Base-by-base conservation (phyloP, 1,139 yeast species). In the Nakaseomyces nivariensis region DNA sequence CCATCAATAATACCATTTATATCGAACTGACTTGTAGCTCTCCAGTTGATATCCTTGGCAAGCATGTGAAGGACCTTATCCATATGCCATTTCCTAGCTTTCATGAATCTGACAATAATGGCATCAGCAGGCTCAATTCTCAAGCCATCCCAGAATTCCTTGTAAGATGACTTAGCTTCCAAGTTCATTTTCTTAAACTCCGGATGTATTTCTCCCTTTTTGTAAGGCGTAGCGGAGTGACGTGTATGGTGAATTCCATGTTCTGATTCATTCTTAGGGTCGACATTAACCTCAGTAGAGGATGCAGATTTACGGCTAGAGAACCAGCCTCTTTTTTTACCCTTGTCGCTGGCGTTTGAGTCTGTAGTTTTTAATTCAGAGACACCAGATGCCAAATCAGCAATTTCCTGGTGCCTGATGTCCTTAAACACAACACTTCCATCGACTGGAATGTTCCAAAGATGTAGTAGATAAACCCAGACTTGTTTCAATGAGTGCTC, bases 31-130 rank as follows among this genome's bases (percentile, higher is more conserved):
- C 29, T 81, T 36, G 72, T 71, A 11, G 68, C 52, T 61, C 95
- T 77, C 95, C 95, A 87, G 54, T 76, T 72, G 58, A 86, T 64
- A 26, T 89, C 78, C 47, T 74, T 69, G 9, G 82, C 76, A 49
- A 82, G 64, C 94, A 85, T 84, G 13, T 73, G 71, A 40, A 83
- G 60, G 0, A 87, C 72, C 55, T 77, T 76, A 54, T 76, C 79
- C 29, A 76, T 73, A 57, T 82, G 77, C 82, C 85, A 82, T 62
- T 84, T 83, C 61, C 90, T 75, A 11, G 92, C 92, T 51, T 88
- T 72, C 36, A 82, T 63, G 62, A 80, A 85, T 56, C 90, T 72
- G 51, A 85, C 68, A 41, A 83, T 53, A 50, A 81, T 64, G 53
- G 81, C 79, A 63, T 87, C 96, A 1, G 89, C 85, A 38, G 78